phyloP scores from a whole-genome alignment of 1,284 basidiomycete genomes.

The Ceratobasidium sp. region DNA sequence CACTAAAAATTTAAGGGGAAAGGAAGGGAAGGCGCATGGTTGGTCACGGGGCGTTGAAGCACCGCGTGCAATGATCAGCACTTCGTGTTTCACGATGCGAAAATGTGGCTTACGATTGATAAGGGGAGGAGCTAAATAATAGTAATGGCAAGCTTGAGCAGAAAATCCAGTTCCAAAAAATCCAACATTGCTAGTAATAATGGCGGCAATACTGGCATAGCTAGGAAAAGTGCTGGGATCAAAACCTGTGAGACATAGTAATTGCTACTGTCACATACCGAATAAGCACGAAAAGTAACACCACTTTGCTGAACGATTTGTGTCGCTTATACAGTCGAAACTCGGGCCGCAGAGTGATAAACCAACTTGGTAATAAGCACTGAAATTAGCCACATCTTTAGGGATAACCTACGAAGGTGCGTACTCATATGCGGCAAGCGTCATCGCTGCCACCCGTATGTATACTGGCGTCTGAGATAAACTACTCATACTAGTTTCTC shows the following conservation, averaged over 20 bases:
- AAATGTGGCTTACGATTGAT: constrained; percentile 27
- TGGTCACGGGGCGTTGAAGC: too few relatives aligned
- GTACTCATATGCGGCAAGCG: constrained; percentile 36
- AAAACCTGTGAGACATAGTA: too few relatives aligned
- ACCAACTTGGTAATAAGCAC: constrained; percentile 1
- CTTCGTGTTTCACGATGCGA: not conserved
- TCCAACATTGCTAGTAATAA: constrained; percentile 36
- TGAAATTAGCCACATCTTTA: not conserved
- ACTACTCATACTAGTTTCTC: too few relatives aligned
- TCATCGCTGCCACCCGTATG: constrained; percentile 36
- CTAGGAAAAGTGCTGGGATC: too few relatives aligned
- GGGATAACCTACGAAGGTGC: not conserved
- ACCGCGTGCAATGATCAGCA: too few relatives aligned
- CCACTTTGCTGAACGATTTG: constrained; percentile 27
- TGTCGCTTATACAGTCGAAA: constrained; percentile 32
- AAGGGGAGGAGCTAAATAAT: constrained; percentile 35
- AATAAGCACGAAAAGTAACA: constrained; percentile 15
- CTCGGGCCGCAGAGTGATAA: constrained; percentile 32
- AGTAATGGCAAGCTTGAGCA: constrained; percentile 19
- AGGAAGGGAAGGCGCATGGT: too few relatives aligned
- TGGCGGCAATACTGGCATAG: constrained; percentile 32
- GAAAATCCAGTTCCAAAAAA: constrained; percentile 39
- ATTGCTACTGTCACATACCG: constrained; percentile 30
- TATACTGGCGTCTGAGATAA: constrained; percentile 27
- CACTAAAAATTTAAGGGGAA: constrained; percentile 14